Evolutionary conservation across 371 early-diverging fungal species (phyloP).

Genomic region (Aphelidium insulamus): DNA sequence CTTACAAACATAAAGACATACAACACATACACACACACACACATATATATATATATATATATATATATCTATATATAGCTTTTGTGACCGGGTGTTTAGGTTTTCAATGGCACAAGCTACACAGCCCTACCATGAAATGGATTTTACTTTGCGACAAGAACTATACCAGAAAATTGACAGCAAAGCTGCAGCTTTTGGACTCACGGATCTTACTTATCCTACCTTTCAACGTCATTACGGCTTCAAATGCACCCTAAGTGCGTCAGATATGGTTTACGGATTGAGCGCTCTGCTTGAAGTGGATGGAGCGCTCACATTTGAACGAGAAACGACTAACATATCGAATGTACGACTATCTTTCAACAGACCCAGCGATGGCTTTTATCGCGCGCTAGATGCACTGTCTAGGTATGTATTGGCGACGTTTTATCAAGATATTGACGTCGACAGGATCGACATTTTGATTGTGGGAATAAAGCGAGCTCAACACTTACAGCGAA

Average conservation of each 20-base stretch:
- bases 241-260: slow-evolving; percentile 41
- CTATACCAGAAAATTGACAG: slow-evolving; percentile 34
- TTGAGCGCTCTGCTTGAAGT: slow-evolving; percentile 48
- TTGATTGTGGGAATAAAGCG: slow-evolving; percentile 38
- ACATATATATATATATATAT: no score
- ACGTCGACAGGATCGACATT: slow-evolving; percentile 22
- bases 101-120: slow-evolving; percentile 31
- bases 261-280: slow-evolving; percentile 59
- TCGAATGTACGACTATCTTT: slow-evolving; percentile 6
- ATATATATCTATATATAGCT: background rate
- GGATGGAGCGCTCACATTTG: slow-evolving; percentile 11
- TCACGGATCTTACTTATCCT: slow-evolving; percentile 45
- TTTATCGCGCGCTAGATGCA: slow-evolving; percentile 69
- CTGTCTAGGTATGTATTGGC: slow-evolving; percentile 21
- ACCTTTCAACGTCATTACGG: slow-evolving; percentile 64
- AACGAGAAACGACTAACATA: slow-evolving; percentile 4
- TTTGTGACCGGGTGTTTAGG: slow-evolving; percentile 23
- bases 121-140: slow-evolving; percentile 56
- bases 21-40: no score
- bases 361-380: slow-evolving; percentile 16
- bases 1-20: slow-evolving; percentile 4
- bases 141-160: slow-evolving; percentile 38
- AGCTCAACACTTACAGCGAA: slow-evolving; percentile 47
- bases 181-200: slow-evolving; percentile 50
- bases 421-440: slow-evolving; percentile 6